Conservation (phyloP, 1,284 basidiomycete genomes). For the Spongiforma sp. region DNA sequence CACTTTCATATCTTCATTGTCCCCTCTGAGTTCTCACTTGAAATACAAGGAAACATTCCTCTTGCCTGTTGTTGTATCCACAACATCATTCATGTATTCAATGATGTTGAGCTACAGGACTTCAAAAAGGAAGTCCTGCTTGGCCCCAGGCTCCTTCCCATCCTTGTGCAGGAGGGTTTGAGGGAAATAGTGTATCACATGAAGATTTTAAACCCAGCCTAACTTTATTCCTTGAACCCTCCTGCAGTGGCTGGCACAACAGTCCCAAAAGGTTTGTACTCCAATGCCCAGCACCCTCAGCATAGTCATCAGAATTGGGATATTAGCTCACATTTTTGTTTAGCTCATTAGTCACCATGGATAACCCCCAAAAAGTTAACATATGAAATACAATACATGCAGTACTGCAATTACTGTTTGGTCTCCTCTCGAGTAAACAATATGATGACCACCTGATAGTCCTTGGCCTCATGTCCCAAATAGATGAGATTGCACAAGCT, state of each 20-base stretch:
- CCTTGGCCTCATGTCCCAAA: not conserved
- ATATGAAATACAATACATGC: not conserved
- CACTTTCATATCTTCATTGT: not conserved
- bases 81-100: not conserved
- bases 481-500: not conserved
- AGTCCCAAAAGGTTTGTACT: not conserved
- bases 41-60: not conserved
- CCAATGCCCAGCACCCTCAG: not conserved
- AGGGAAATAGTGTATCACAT: not conserved
- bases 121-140: too few relatives aligned
- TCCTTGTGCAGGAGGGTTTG: not conserved
- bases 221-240: too few relatives aligned
- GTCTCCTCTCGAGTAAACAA: not conserved
- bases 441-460: not conserved
- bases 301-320: not conserved
- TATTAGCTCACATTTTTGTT: not conserved
- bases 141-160: not conserved
- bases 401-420: not conserved
- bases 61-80: not conserved
- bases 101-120: not conserved
- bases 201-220: too few relatives aligned
- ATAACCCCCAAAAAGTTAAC: not conserved
- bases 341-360: not conserved
- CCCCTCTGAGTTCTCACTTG: not conserved
- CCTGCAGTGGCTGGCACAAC: too few relatives aligned